phyloP scores from a whole-genome alignment of 495 filamentous ascomycete species.

The Schizothecium vesticola region DNA sequence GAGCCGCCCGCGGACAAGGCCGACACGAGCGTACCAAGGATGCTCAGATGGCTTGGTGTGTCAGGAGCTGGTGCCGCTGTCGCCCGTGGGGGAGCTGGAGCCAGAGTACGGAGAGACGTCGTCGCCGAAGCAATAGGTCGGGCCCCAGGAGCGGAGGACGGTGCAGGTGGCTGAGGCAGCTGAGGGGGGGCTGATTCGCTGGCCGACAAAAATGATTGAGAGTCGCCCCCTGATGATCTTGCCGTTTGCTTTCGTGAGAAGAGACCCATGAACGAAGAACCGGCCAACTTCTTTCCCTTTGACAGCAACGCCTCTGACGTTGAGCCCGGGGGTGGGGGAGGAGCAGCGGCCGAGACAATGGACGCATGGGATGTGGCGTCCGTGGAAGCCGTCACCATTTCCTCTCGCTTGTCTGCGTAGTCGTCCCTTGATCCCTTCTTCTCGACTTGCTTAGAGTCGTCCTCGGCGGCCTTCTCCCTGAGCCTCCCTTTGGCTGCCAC shows the following conservation, averaged over 20 bases:
- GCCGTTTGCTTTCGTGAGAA: not conserved
- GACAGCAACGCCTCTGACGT: not conserved
- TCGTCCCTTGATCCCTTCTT: not conserved
- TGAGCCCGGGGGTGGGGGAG: not conserved
- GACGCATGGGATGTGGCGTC: not conserved
- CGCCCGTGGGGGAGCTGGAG: not conserved
- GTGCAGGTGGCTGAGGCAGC: not conserved
- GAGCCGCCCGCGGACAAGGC: not conserved
- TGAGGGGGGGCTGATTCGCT: not conserved
- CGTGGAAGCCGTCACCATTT: not conserved
- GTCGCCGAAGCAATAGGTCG: not conserved
- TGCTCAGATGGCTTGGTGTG: not conserved
- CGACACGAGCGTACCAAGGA: not conserved
- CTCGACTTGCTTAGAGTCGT: not conserved
- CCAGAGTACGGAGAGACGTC: not conserved
- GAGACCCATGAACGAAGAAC: not conserved
- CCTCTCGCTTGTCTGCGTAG: not conserved
- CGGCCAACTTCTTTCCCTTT: not conserved
- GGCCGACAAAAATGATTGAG: not conserved
- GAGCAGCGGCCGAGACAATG: not conserved
- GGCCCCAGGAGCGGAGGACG: not conserved
- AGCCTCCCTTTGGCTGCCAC: not conserved
- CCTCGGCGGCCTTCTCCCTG: not conserved
- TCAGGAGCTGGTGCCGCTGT: not conserved
- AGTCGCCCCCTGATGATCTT: not conserved